These are phyloP conservation scores for Brassica balearica DNA, from an alignment of 441 rosid species.

Conservation along the genomic window DNA sequence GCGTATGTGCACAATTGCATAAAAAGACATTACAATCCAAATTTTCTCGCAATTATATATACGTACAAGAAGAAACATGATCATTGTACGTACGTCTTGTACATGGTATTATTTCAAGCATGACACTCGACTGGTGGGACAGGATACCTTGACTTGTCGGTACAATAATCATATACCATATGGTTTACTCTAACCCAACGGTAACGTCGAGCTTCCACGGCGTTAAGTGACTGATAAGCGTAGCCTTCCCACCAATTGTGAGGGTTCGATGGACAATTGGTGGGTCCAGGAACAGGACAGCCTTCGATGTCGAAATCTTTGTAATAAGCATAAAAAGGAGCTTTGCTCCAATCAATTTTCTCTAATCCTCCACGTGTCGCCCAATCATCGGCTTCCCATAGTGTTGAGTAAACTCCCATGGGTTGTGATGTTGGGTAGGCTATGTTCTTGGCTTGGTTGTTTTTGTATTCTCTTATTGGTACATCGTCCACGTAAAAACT, in stretches of 20 bases:
- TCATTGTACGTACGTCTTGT: constrained; percentile 35
- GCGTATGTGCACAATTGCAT: constrained; percentile 20
- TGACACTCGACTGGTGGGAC: constrained; percentile 64
- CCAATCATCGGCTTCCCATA: constrained; percentile 83
- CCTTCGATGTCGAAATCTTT: constrained; percentile 73
- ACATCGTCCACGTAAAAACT: constrained; percentile 62
- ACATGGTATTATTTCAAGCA: constrained; percentile 43
- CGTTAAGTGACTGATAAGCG: constrained; percentile 53
- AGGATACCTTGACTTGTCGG: constrained; percentile 62
- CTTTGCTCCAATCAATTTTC: constrained; percentile 71
- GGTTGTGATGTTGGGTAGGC: constrained; percentile 63
- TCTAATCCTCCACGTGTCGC: constrained; percentile 77
- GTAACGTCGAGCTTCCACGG: constrained; percentile 62
- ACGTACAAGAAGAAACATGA: constrained; percentile 39
- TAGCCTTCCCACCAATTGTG: constrained; percentile 67
- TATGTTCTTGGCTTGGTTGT: constrained; percentile 54
- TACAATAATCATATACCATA: constrained; percentile 74
- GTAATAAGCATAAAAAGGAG: constrained; percentile 69
- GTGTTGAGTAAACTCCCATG: constrained; percentile 70
- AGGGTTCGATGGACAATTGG: constrained; percentile 53
- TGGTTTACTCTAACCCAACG: constrained; percentile 74
- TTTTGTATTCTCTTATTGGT: constrained; percentile 73
- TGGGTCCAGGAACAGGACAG: constrained; percentile 67
- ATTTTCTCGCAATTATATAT: constrained; percentile 16
- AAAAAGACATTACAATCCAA: constrained; percentile 23